These are phyloP conservation scores for Plasmodium sp. DNA, from an alignment of 169 alveolate genomes.

Conservation along the genomic window DNA sequence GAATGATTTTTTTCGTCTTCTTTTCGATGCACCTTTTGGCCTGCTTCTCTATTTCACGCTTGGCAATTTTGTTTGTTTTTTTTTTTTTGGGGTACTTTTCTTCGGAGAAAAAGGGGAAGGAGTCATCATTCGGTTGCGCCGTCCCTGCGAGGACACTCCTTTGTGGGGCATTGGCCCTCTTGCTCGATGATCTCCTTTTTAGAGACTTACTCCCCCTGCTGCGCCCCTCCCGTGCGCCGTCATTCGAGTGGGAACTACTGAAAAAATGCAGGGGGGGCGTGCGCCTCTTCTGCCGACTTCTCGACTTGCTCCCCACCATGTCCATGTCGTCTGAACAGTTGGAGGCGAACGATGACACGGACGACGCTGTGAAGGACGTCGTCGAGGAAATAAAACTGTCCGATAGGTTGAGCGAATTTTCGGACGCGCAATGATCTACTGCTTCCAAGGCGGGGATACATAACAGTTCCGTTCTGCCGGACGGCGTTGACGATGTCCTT, in stretches of 20 bases:
- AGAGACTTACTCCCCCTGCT: not conserved
- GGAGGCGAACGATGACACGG: not conserved
- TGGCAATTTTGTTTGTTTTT: slow-evolving; percentile 8
- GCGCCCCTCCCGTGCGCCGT: not conserved
- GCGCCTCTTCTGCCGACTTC: not conserved
- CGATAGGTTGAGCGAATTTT: not conserved
- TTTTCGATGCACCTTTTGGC: slow-evolving; percentile 10
- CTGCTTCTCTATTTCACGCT: not conserved
- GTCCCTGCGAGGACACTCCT: not conserved
- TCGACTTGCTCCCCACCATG: not conserved
- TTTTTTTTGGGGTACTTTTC: not conserved
- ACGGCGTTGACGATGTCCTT: not conserved
- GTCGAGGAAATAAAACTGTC: slow-evolving; percentile 6
- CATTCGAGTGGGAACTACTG: not conserved
- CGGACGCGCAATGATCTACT: not conserved
- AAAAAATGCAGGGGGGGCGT: not conserved
- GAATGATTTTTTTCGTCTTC: slow-evolving; percentile 11
- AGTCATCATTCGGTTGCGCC: not conserved
- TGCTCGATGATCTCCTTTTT: not conserved
- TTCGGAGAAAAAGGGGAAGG: not conserved
- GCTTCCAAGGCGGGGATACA: not conserved
- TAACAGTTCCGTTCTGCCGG: not conserved
- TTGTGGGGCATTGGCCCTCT: not conserved
- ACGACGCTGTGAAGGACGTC: slow-evolving; percentile 3
- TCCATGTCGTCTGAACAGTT: not conserved